Evolutionary conservation across 2,329 filamentous ascomycete species (phyloP).

Genomic region (Chrysosphaeria jannelii): DNA sequence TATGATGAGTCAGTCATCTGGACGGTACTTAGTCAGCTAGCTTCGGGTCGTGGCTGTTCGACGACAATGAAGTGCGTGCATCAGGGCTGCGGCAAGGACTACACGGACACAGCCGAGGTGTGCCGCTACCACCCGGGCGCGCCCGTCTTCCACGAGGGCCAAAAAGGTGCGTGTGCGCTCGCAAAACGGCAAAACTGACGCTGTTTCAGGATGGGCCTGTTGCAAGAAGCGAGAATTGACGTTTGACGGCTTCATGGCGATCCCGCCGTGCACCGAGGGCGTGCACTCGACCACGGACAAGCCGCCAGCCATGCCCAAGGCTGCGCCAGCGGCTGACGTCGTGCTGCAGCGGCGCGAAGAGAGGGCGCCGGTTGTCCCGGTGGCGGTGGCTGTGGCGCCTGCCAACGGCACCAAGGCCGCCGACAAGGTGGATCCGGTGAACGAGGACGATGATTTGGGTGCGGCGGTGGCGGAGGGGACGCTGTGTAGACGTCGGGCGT

Average conservation of each 20-base stretch:
- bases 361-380: slow-evolving; percentile 7
- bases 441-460: slow-evolving; percentile 61
- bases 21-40: too few relatives aligned
- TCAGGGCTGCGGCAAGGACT: slow-evolving; percentile 78
- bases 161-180: slow-evolving; percentile 42
- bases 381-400: background rate
- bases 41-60: too few relatives aligned
- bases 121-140: slow-evolving; percentile 85
- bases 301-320: slow-evolving; percentile 26
- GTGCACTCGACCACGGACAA: slow-evolving; percentile 70
- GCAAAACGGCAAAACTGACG: background rate
- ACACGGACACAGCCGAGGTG: slow-evolving; percentile 50
- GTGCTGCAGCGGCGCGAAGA: slow-evolving; percentile 9
- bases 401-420: slow-evolving; percentile 10
- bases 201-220: slow-evolving; percentile 89
- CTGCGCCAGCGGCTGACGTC: slow-evolving; percentile 10
- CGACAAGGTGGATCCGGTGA: slow-evolving; percentile 36
- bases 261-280: slow-evolving; percentile 75
- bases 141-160: slow-evolving; percentile 87
- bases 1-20: too few relatives aligned
- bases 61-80: slow-evolving; percentile 81
- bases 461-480: slow-evolving; percentile 43
- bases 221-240: slow-evolving; percentile 91
- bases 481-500: slow-evolving; percentile 50
- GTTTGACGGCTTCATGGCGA: slow-evolving; percentile 90